phyloP scores from a whole-genome alignment of 306 rosid genomes.

The Rosa rugosa region DNA sequence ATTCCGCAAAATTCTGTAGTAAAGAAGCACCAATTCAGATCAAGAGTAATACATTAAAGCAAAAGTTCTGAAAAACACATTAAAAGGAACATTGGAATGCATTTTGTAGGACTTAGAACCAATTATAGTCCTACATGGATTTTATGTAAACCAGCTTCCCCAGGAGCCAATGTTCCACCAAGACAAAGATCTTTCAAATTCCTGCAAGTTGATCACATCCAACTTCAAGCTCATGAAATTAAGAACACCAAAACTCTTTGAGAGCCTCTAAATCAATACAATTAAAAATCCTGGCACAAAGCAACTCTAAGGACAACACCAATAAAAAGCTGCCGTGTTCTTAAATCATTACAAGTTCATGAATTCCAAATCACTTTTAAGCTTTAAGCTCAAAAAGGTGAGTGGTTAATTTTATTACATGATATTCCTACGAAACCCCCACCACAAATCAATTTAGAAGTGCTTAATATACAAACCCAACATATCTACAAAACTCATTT shows the following conservation, averaged over 20 bases:
- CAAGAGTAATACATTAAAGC: background rate
- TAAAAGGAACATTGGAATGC: background rate
- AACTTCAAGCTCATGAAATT: conserved; percentile 15
- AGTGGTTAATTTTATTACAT: background rate
- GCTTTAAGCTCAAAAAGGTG: background rate
- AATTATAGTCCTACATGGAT: conserved; percentile 51
- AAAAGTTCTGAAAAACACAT: background rate
- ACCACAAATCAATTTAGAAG: background rate
- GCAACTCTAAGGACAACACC: background rate
- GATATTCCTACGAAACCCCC: background rate
- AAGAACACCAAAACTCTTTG: background rate
- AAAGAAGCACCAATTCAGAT: conserved; percentile 14
- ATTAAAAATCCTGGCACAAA: background rate
- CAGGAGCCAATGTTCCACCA: conserved; percentile 65
- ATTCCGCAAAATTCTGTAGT: conserved; percentile 61
- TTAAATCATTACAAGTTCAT: background rate
- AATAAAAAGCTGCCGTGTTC: no score
- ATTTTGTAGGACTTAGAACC: background rate
- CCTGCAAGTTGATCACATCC: conserved; percentile 42
- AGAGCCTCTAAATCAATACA: background rate
- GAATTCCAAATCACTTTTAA: background rate
- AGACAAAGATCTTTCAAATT: conserved; percentile 59
- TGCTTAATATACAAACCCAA: background rate
- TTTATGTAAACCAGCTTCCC: conserved; percentile 50
- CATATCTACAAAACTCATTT: background rate